Evolutionary conservation across 2,329 filamentous ascomycete genomes (phyloP).

Genomic region (Penicillium sp.): DNA sequence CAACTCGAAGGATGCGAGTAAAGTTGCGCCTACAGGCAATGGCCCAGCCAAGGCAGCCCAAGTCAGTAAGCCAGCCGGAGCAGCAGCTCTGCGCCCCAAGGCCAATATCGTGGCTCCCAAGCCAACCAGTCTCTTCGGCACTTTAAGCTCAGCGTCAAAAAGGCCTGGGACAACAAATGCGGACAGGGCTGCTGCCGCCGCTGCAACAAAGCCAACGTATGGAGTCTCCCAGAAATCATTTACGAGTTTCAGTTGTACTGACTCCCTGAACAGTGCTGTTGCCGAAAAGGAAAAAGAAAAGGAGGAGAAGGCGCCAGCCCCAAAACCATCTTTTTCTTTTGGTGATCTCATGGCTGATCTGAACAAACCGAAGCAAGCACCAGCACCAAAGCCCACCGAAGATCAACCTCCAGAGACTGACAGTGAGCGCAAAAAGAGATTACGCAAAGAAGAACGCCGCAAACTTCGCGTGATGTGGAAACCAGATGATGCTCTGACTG

Average conservation of each 20-base stretch:
- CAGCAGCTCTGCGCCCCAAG: constrained; percentile 34
- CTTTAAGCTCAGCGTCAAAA: constrained; percentile 50
- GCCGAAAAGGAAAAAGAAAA: constrained; percentile 31
- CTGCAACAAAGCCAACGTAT: constrained; percentile 40
- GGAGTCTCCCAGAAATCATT: constrained; percentile 2
- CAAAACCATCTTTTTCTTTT: constrained; percentile 49
- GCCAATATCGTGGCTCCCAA: constrained; percentile 44
- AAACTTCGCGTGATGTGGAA: constrained; percentile 63
- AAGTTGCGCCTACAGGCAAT: constrained; percentile 19
- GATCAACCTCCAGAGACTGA: constrained; percentile 57
- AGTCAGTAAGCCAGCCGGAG: constrained; percentile 35
- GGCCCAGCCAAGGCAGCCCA: constrained; percentile 29
- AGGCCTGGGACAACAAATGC: constrained; percentile 52
- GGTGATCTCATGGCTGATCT: constrained; percentile 51
- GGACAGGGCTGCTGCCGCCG: constrained; percentile 46
- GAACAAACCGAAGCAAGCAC: constrained; percentile 57
- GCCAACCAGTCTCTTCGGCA: constrained; percentile 48
- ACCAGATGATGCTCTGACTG: constrained; percentile 55
- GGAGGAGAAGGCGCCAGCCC: constrained; percentile 28
- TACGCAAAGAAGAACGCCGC: constrained; percentile 61
- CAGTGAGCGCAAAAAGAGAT: constrained; percentile 58
- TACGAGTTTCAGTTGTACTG: constrained; percentile 10
- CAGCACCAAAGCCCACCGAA: constrained; percentile 52
- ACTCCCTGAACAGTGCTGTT: constrained; percentile 27
- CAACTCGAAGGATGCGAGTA: constrained; percentile 34